These are phyloP conservation scores for Wickerhamiella kazuoi DNA, from an alignment of 805 yeast species.

Conservation along the genomic window DNA sequence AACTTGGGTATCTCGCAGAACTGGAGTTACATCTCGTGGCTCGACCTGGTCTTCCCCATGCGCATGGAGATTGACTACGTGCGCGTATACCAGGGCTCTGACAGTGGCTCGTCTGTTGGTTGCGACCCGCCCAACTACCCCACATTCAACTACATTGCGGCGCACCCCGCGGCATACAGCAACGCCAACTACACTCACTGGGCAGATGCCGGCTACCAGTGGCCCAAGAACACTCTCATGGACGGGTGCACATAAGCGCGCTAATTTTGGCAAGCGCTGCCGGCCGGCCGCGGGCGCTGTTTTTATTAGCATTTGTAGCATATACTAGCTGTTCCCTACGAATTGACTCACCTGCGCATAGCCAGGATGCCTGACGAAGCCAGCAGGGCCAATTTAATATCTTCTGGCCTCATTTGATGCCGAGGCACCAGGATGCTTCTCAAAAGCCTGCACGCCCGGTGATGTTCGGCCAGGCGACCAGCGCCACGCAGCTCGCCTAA, in stretches of 20 bases:
- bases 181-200: constrained; percentile 58
- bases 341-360: not conserved
- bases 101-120: constrained; percentile 34
- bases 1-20: constrained; percentile 80
- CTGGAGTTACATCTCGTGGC: constrained; percentile 94
- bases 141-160: constrained; percentile 62
- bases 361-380: not conserved
- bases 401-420: too few relatives aligned
- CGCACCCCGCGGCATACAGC: constrained; percentile 50
- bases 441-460: too few relatives aligned
- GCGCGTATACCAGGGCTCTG: constrained; percentile 75
- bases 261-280: not conserved
- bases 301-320: not conserved
- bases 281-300: not conserved
- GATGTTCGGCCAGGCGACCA: too few relatives aligned
- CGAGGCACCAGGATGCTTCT: too few relatives aligned
- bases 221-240: constrained; percentile 45
- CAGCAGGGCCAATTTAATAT: too few relatives aligned
- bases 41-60: constrained; percentile 54
- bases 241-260: constrained; percentile 26
- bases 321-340: too few relatives aligned
- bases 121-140: constrained; percentile 84
- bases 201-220: constrained; percentile 53
- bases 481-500: too few relatives aligned
- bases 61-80: constrained; percentile 68